Conservation (phyloP, 75 land plant genomes). For the Azolla pinnata region DNA sequence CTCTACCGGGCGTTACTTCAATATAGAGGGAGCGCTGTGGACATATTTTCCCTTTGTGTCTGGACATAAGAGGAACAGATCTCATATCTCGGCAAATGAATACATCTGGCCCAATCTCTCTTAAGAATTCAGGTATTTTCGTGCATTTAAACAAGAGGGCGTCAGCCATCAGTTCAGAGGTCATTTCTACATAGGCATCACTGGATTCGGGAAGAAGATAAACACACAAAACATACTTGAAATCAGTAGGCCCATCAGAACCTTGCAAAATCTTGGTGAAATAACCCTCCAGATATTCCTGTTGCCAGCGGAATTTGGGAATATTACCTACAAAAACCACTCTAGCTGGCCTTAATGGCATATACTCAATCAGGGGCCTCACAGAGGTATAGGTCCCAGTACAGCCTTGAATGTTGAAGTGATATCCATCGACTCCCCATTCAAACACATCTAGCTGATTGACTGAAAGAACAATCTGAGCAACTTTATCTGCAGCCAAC, state of each 20-base stretch:
- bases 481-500: slow-evolving; percentile 7
- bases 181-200: slow-evolving; percentile 16
- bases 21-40: neutral
- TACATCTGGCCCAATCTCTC: slow-evolving; percentile 3
- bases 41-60: neutral
- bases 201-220: slow-evolving; percentile 9
- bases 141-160: slow-evolving; percentile 11
- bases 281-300: slow-evolving; percentile 1
- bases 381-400: neutral
- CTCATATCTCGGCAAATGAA: slow-evolving; percentile 9
- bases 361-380: neutral
- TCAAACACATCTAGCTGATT: neutral
- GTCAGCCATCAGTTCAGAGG: slow-evolving; percentile 13
- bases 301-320: neutral
- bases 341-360: slow-evolving; percentile 9
- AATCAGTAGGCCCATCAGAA: neutral
- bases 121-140: slow-evolving; percentile 7
- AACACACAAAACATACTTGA: slow-evolving; percentile 3
- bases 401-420: slow-evolving; percentile 8
- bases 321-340: slow-evolving; percentile 9
- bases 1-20: slow-evolving; percentile 4
- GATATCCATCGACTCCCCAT: slow-evolving; percentile 6
- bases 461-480: slow-evolving; percentile 9
- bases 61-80: slow-evolving; percentile 10
- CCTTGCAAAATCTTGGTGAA: slow-evolving; percentile 6